phyloP scores from a whole-genome alignment of 164 flowering plant species.

The Nymphaea thermarum region DNA sequence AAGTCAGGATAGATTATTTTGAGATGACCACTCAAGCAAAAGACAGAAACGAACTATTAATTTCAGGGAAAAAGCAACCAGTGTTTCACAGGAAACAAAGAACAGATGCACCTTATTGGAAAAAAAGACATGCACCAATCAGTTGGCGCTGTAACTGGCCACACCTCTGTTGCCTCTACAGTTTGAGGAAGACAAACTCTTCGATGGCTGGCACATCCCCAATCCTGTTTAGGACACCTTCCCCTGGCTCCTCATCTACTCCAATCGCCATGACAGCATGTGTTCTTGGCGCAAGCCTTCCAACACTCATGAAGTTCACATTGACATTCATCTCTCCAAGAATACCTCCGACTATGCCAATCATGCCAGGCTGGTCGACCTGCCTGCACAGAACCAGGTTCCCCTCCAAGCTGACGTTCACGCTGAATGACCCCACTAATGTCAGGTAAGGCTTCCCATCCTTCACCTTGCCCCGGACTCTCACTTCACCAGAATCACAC shows the following conservation, averaged over 20 bases:
- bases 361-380: conserved; percentile 92
- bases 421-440: conserved; percentile 80
- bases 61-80: neutral
- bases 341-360: conserved; percentile 67
- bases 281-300: conserved; percentile 66
- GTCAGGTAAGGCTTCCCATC: conserved; percentile 82
- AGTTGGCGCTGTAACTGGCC: neutral
- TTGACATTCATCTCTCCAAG: conserved; percentile 71
- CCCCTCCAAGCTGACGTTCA: conserved; percentile 86
- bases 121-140: neutral
- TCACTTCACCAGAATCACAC: conserved; percentile 75
- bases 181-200: conserved; percentile 71
- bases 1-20: no score
- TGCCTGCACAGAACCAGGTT: conserved; percentile 82
- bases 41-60: no score
- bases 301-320: conserved; percentile 85
- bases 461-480: conserved; percentile 72
- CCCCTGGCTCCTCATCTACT: conserved; percentile 65
- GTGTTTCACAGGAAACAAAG: neutral
- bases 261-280: conserved; percentile 89
- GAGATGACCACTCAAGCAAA: no score
- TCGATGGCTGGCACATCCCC: conserved; percentile 72
- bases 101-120: neutral
- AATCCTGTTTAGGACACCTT: conserved; percentile 39
- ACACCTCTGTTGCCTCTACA: conserved; percentile 15